Evolutionary conservation across 331 rosid species (phyloP).

Genomic region (Pyrus hybrid): DNA sequence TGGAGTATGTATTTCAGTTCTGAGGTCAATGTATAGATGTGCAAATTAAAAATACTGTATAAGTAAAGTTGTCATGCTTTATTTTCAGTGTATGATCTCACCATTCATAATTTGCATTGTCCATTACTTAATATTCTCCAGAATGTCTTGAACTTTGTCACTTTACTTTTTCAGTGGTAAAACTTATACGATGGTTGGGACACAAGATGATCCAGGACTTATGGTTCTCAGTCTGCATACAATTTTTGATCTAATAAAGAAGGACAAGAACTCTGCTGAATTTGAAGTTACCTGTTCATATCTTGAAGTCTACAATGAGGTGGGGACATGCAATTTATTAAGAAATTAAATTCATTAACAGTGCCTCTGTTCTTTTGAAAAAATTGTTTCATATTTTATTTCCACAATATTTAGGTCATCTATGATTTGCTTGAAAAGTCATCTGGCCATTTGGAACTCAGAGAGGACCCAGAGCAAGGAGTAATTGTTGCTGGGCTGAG

Average conservation of each 20-base stretch:
- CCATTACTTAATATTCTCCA: background rate
- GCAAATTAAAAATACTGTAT: background rate
- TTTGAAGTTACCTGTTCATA: slow-evolving; percentile 59
- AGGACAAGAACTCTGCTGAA: slow-evolving; percentile 39
- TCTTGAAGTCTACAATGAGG: slow-evolving; percentile 66
- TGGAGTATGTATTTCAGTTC: background rate
- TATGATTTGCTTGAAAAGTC: slow-evolving; percentile 64
- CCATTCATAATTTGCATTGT: background rate
- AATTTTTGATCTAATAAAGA: slow-evolving; percentile 42
- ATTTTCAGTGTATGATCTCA: background rate
- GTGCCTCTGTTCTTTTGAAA: background rate
- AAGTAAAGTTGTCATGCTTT: background rate
- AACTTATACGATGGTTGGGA: slow-evolving; percentile 65
- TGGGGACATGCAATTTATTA: slow-evolving; percentile 2
- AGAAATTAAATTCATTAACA: background rate
- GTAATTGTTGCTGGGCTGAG: slow-evolving; percentile 50
- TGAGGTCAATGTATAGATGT: background rate
- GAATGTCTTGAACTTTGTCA: background rate
- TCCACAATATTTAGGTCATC: slow-evolving; percentile 34
- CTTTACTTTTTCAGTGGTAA: slow-evolving; percentile 34
- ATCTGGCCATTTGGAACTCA: slow-evolving; percentile 56
- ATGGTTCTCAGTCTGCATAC: slow-evolving; percentile 59
- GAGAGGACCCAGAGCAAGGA: slow-evolving; percentile 65
- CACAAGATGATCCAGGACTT: slow-evolving; percentile 56
- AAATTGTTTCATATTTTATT: background rate